Evolutionary conservation across 192 early-diverging fungal genomes (phyloP).

Genomic region (Backusella psychrophila): DNA sequence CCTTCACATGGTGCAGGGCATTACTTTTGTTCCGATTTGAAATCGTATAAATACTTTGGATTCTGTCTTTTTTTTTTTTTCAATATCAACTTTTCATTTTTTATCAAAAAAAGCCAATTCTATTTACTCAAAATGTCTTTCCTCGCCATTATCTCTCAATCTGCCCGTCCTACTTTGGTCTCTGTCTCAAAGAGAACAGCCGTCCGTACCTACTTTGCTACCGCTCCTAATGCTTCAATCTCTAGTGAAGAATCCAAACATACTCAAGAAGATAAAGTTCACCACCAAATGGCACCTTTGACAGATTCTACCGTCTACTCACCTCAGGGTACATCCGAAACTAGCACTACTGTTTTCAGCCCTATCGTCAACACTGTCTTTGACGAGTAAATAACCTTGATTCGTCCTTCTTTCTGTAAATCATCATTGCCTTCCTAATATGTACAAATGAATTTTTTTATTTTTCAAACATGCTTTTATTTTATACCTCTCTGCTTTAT

Average conservation of each 20-base stretch:
- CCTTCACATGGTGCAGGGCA: neutral
- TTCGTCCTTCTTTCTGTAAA: neutral
- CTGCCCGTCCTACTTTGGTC: neutral
- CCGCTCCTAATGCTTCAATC: neutral
- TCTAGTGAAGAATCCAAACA: constrained; percentile 2
- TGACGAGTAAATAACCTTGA: constrained; percentile 8
- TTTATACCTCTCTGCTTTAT: neutral
- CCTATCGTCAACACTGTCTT: constrained; percentile 12
- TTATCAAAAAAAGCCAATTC: neutral
- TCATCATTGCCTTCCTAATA: neutral
- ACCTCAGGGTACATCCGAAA: constrained; percentile 8
- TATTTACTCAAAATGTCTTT: constrained; percentile 1
- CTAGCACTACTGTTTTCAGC: neutral
- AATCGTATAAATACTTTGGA: neutral
- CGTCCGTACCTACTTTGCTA: constrained; percentile 1
- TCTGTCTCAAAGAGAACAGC: neutral
- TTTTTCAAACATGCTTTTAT: neutral
- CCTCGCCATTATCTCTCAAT: neutral
- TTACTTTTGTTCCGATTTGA: neutral
- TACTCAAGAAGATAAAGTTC: neutral
- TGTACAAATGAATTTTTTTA: neutral
- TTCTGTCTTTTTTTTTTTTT: neutral
- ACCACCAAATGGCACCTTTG: constrained; percentile 20
- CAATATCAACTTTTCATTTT: neutral
- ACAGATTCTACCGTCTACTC: constrained; percentile 18